Evolutionary conservation across 2,329 filamentous ascomycete species (phyloP).

Genomic region (Arthrobotrys megalospora): DNA sequence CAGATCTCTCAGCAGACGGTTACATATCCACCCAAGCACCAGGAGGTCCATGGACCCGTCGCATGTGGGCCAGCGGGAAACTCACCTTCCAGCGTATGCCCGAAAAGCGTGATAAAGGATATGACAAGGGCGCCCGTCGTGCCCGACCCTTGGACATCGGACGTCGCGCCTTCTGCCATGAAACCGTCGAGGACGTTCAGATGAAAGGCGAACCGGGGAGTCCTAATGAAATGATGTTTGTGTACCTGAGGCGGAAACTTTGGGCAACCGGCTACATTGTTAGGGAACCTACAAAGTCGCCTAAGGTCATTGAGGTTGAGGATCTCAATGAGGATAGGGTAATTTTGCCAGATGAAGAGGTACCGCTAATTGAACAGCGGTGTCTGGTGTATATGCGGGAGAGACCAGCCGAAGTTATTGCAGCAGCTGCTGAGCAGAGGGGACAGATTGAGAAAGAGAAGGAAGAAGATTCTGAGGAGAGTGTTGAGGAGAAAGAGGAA

Average conservation of each 20-base stretch:
- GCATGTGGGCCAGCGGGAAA: conserved; percentile 90
- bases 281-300: conserved; percentile 62
- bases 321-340: conserved; percentile 67
- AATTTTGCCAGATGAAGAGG: conserved; percentile 65
- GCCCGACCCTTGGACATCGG: conserved; percentile 65
- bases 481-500: conserved; percentile 24
- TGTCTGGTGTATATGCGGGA: conserved; percentile 76
- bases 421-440: conserved; percentile 62
- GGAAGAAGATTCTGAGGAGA: conserved; percentile 60
- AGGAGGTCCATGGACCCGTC: conserved; percentile 78
- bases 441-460: conserved; percentile 30
- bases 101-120: conserved; percentile 61
- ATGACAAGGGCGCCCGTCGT: conserved; percentile 68
- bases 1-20: conserved; percentile 81
- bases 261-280: conserved; percentile 63
- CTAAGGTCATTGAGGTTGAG: conserved; percentile 62
- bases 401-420: conserved; percentile 66
- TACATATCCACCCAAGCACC: conserved; percentile 86
- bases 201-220: conserved; percentile 64
- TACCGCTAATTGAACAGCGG: conserved; percentile 73
- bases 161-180: conserved; percentile 68
- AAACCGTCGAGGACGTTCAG: conserved; percentile 71
- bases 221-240: conserved; percentile 61
- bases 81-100: conserved; percentile 71
- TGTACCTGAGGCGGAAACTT: conserved; percentile 48